These are phyloP conservation scores for Yamadazyma atlantica DNA, from an alignment of 1,139 yeast species.

Conservation along the genomic window DNA sequence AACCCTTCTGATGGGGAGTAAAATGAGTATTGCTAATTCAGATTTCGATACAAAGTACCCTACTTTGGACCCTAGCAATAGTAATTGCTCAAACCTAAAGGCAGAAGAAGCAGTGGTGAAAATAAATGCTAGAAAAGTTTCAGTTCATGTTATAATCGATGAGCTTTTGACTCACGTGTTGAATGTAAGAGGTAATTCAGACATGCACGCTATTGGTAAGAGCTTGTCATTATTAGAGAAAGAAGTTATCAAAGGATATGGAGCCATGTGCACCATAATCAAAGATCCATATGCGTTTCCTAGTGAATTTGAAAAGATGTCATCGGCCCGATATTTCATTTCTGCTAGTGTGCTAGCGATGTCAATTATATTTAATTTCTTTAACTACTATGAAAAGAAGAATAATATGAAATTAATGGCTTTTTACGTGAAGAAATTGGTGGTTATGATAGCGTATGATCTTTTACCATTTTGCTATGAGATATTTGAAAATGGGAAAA, in stretches of 20 bases:
- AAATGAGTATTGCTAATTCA: slow-evolving; percentile 12
- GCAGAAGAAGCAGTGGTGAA: slow-evolving; percentile 21
- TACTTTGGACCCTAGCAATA: slow-evolving; percentile 8
- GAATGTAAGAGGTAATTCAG: slow-evolving; percentile 21
- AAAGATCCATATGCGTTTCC: slow-evolving; percentile 2
- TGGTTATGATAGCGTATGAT: slow-evolving; percentile 27
- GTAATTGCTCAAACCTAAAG: slow-evolving; percentile 25
- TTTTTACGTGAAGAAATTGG: slow-evolving; percentile 31
- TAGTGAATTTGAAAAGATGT: slow-evolving; percentile 3
- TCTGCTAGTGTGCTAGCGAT: slow-evolving; percentile 22
- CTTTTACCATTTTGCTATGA: slow-evolving; percentile 30
- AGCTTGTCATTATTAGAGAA: slow-evolving; percentile 28
- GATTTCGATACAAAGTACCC: slow-evolving; percentile 21
- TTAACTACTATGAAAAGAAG: slow-evolving; percentile 28
- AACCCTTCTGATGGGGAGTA: slow-evolving; percentile 20
- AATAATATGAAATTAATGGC: slow-evolving; percentile 22
- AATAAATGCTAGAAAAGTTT: slow-evolving; percentile 4
- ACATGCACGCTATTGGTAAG: slow-evolving; percentile 21
- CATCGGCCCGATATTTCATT: slow-evolving; percentile 8
- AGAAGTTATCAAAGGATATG: slow-evolving; percentile 15
- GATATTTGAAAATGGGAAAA: slow-evolving; percentile 25
- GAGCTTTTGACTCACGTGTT: slow-evolving; percentile 11
- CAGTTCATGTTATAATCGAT: background rate
- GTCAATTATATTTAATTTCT: slow-evolving; percentile 26
- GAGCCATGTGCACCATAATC: slow-evolving; percentile 2